Evolutionary conservation across 192 early-diverging fungal genomes (phyloP).

Genomic region (Lunasporangiospora selenospora): DNA sequence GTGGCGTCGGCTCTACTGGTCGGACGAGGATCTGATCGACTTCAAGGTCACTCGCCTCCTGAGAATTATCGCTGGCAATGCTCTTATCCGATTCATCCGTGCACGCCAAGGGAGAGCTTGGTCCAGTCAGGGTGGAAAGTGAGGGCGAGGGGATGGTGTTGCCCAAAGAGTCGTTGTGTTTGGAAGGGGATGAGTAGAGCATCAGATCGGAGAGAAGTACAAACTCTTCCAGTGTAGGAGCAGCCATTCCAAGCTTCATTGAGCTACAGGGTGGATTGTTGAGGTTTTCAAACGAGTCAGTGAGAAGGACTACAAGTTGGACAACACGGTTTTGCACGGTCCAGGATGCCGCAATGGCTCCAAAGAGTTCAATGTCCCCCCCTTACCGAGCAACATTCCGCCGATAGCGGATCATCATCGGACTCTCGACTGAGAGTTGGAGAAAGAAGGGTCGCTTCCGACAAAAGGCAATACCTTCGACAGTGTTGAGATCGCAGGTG

Average conservation of each 20-base stretch:
- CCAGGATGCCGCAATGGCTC: no score
- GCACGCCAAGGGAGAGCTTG: no score
- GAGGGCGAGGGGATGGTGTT: no score
- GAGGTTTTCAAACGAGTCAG: no score
- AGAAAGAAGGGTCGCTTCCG: slow-evolving; percentile 86
- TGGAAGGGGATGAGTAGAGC: background rate
- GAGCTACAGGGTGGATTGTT: no score
- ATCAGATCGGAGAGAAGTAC: slow-evolving; percentile 19
- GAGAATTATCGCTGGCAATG: background rate
- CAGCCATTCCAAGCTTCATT: background rate
- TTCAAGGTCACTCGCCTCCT: background rate
- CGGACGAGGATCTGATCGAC: slow-evolving; percentile 7
- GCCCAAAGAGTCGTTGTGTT: no score
- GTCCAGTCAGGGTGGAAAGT: no score
- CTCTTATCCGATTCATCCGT: no score
- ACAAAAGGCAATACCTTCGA: slow-evolving; percentile 64
- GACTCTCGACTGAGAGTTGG: slow-evolving; percentile 86
- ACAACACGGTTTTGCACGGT: no score
- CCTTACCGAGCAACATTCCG: slow-evolving; percentile 59
- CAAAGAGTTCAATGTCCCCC: no score
- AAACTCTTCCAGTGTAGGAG: slow-evolving; percentile 64
- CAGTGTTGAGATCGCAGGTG: slow-evolving; percentile 64
- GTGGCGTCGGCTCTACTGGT: slow-evolving; percentile 11
- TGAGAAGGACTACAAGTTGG: no score
- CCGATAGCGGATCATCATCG: slow-evolving; percentile 69